Evolutionary conservation across 768 basidiomycete species (phyloP), one percentile per base, ranked within the genome.

Genomic region (Pulveroboletus sp.): DNA sequence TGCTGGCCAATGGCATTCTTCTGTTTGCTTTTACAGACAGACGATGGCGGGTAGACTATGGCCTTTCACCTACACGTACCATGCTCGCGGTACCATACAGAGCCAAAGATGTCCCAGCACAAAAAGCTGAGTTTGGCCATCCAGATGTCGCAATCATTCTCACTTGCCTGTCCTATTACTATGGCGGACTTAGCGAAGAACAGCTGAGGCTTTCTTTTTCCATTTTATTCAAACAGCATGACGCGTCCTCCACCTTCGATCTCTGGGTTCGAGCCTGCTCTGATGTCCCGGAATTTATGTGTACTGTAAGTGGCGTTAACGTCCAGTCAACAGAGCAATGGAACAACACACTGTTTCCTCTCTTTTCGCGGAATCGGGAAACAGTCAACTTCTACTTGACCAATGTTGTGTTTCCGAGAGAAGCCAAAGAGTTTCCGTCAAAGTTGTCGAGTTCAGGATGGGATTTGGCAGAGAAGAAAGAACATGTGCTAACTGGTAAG

Each of bases 31-130:
- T 81, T 0, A 59, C 57, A 25, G 63, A 70, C 16, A 68, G 65
- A 39, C 69, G 76, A 11, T 80, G 77, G 76, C 58, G 78, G 25
- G 79, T 80, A 0, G 73, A 80, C 38, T 81, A 76, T 51, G 79
- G 79, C 2, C 69, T 78, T 5, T 73, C 75, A 40, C 55, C 55
- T 2, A 51, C 39, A 6, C 70, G 79, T 4, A 70, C 76, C 1
- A 60, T 74, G 52, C 67, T 80, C 1, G 77, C 78, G 1, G 77
- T 80, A 1, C 79, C 79, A 0, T 80, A 76, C 46, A 66, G 72
- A n/a, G 79, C 78, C 0, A 80, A 78, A 52, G 79, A 80, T 40
- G 62, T 72, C 6, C 78, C 79, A 0, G 64, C 75, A 13, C 50
- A 62, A 12, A 64, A 71, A 24, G 70, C 78, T 32, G 77, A 80